Evolutionary conservation across 1,284 basidiomycete genomes (phyloP), one percentile per base, ranked within the genome.

Genomic region (Gomphus bonarii): DNA sequence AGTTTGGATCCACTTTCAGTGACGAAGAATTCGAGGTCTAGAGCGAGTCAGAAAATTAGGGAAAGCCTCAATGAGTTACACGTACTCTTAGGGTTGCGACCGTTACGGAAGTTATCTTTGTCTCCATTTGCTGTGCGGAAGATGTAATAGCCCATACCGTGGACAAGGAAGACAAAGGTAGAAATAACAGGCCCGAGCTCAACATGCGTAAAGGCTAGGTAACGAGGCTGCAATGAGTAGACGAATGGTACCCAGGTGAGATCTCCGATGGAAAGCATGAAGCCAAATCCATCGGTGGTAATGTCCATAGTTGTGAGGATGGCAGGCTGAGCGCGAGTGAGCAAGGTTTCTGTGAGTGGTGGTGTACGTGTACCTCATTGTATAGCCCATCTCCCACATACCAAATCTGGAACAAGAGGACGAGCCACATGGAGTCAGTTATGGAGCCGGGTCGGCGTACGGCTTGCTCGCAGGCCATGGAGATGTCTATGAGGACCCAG

Each of bases 301-400:
- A 99, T 97, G 69, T 99, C 95, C 93, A 99, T 98, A 18, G 91
- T 94, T 9, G 91, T 95, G 61, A 99, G 80, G 65, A 99, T 84
- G 10, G 90, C 86, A 3, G 85, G 81, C 85, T 88, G 58, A 4
- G 20, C 6, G 46, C 12, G 18, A 48, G 31, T 59, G n/a, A 49
- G 51, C 30, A 56, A 42, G 16, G 20, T 22, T 35, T 25, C n/a
- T 16, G 62, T 56, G 62, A 57, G 20, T 48, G 52, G 48, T 43
- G 35, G 3, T 35, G 44, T 7, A 59, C 4, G 65, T 72, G 12
- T 63, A 90, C 92, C 78, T 97, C 95, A 67, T 94, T 92, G 72
- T 88, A 95, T 36, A 95, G 72, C 3, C 76, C 84, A 69, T 99
- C 95, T 18, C 80, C 74, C 18, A 95, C 85, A 69, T 99, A 99